phyloP scores from a whole-genome alignment of 2,329 filamentous ascomycete species.

The Lachnum nothofagi region DNA sequence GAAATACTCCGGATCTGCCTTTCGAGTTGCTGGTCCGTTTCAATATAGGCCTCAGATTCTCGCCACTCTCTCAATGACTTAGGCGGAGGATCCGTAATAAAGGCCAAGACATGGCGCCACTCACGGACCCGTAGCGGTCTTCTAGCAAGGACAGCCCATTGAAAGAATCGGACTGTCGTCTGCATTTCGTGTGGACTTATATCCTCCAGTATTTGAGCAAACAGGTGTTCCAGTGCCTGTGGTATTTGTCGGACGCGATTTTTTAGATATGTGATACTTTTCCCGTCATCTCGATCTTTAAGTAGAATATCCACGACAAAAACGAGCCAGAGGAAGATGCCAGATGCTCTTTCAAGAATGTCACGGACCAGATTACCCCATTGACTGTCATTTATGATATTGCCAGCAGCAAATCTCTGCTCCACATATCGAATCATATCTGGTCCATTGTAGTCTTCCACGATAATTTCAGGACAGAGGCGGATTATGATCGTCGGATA shows the following conservation, averaged over 20 bases:
- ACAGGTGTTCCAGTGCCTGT: neutral
- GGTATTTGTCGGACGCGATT: constrained; percentile 29
- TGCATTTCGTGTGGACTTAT: constrained; percentile 26
- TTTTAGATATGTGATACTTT: constrained; percentile 17
- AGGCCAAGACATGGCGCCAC: constrained; percentile 1
- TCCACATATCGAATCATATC: too few species aligned
- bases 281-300: constrained; percentile 32
- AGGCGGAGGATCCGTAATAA: neutral
- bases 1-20: neutral
- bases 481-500: too few species aligned
- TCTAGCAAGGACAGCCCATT: neutral
- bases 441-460: too few species aligned
- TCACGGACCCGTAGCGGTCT: neutral
- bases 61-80: neutral
- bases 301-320: constrained; percentile 36
- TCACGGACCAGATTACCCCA: neutral
- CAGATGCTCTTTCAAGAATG: constrained; percentile 3
- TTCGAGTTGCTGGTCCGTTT: neutral
- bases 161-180: constrained; percentile 16
- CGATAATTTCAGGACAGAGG: too few species aligned
- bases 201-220: neutral
- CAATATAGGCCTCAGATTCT: neutral
- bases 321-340: constrained; percentile 14
- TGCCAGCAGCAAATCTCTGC: neutral
- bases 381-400: too few species aligned